Percentiles rank a stretch among this genome's conserved stretches.
Conservation (phyloP, 139 green algal genomes). For the Chlamydomonas sphaeroides region DNA sequence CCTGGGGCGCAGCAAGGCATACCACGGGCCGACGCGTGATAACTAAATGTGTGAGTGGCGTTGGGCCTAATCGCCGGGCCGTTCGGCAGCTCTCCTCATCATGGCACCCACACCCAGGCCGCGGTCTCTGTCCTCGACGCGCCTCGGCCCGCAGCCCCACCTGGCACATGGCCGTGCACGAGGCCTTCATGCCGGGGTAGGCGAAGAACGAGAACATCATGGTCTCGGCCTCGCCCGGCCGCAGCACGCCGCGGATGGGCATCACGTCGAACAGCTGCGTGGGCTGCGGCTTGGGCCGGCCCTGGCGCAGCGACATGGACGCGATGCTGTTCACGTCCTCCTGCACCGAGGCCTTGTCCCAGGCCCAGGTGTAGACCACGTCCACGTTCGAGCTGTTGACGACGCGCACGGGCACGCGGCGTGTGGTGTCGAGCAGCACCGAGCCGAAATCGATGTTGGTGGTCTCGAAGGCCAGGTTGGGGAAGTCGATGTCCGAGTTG, state of each 20-base stretch:
- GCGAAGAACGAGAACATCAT: constrained; percentile 81
- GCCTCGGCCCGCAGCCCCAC: too few species aligned
- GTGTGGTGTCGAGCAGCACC: constrained; percentile 78
- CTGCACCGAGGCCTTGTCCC: constrained; percentile 52
- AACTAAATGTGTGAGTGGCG: too few species aligned
- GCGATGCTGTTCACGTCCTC: constrained; percentile 55
- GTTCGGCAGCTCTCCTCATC: too few species aligned
- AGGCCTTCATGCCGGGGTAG: constrained; percentile 57
- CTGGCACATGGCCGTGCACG: constrained; percentile 66
- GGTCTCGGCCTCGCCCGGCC: constrained; percentile 63
- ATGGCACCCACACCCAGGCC: too few species aligned
- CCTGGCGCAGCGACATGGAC: constrained; percentile 46
- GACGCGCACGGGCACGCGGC: constrained; percentile 57
- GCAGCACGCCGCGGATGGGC: constrained; percentile 72
- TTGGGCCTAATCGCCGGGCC: too few species aligned
- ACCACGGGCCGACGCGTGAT: too few species aligned
- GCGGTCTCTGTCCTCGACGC: too few species aligned
- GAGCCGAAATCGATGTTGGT: constrained; percentile 77
- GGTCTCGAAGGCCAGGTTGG: constrained; percentile 68
- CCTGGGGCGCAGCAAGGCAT: too few species aligned
- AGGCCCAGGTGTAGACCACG: constrained; percentile 72
- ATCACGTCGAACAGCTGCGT: constrained; percentile 83
- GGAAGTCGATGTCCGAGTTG: constrained; percentile 71
- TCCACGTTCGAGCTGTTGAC: constrained; percentile 70
- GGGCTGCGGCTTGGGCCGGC: constrained; percentile 38